Evolutionary conservation across 331 rosid genomes (phyloP).

Genomic region (Cydonia oblonga): DNA sequence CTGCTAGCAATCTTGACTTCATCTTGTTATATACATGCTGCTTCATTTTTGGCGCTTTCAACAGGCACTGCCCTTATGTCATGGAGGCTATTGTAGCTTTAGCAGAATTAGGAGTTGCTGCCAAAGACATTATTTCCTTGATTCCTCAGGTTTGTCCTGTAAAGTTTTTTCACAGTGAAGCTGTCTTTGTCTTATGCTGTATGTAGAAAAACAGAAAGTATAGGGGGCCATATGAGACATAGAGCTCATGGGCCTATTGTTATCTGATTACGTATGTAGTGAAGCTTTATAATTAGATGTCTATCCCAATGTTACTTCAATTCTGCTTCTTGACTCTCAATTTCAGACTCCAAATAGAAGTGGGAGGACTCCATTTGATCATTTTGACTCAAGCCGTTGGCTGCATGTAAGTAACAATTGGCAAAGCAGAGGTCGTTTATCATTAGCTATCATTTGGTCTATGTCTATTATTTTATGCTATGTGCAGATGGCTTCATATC

Average conservation of each 20-base stretch:
- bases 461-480: not conserved
- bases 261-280: not conserved
- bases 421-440: not conserved
- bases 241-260: not conserved
- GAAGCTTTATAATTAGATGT: not conserved
- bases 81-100: slow-evolving; percentile 80
- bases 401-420: slow-evolving; percentile 68
- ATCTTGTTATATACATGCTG: not conserved
- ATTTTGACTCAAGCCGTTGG: slow-evolving; percentile 81
- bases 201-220: not conserved
- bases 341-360: slow-evolving; percentile 73
- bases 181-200: not conserved
- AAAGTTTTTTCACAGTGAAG: not conserved
- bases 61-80: slow-evolving; percentile 75
- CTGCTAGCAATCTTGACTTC: not conserved
- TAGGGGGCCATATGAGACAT: too few relatives aligned
- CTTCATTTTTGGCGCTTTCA: slow-evolving; percentile 14
- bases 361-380: slow-evolving; percentile 75
- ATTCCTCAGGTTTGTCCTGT: slow-evolving; percentile 73
- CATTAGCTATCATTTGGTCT: not conserved
- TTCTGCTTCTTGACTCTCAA: slow-evolving; percentile 8
- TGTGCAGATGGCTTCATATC: not conserved
- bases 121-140: slow-evolving; percentile 75
- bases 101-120: slow-evolving; percentile 69
- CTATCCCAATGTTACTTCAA: not conserved